Evolutionary conservation across 1,139 yeast species (phyloP), one percentile per base, ranked within the genome.

Genomic region (Entelexis paramagnoliae): DNA sequence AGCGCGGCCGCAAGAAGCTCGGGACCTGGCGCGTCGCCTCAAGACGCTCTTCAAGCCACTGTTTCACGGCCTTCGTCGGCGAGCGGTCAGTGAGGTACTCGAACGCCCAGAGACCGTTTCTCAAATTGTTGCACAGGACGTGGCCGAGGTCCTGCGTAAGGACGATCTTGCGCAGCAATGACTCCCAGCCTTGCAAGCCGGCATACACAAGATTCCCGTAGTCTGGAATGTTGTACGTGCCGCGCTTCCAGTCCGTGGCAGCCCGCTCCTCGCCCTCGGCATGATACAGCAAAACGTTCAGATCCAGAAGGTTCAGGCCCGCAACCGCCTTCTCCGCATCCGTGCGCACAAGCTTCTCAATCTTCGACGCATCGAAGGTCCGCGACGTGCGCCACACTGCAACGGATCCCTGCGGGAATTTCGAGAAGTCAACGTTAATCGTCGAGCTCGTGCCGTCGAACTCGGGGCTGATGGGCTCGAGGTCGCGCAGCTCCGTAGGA

Each of bases 101-200:
- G 40, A 87, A 70, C 0, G 97, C 95, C 98, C 98, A 91, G 38
- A 73, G 69, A 1, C 97, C 97, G 19, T 75, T 72, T 60, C 98
- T 74, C 56, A 91, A 71, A 65, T 91, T 94, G 50, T 80, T 76
- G 58, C 94, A 80, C 36, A 89, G 62, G 1, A 96, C 85, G 65
- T 86, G 94, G 0, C 91, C 94, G 49, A 91, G 73, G 60, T 88
- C 79, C 63, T 91, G 91, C 44, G 73, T 71, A 66, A 76, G 72
- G 35, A 87, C 79, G 10, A 88, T 77, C 29, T 72, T 69, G 54
- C 78, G 74, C 57, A 89, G 68, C 0, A 81, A 81, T 0, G 87
- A 73, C 47, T 81, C 78, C 95, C 96, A 91, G 4, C 98, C 98
- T 68, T 86, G 94, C 29, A 91, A 70, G 13, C 98, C 98, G 43